Percentiles rank a stretch among this genome's conserved stretches.
phyloP scores from a whole-genome alignment of 768 basidiomycete genomes.

The Trametopsis cervina region DNA sequence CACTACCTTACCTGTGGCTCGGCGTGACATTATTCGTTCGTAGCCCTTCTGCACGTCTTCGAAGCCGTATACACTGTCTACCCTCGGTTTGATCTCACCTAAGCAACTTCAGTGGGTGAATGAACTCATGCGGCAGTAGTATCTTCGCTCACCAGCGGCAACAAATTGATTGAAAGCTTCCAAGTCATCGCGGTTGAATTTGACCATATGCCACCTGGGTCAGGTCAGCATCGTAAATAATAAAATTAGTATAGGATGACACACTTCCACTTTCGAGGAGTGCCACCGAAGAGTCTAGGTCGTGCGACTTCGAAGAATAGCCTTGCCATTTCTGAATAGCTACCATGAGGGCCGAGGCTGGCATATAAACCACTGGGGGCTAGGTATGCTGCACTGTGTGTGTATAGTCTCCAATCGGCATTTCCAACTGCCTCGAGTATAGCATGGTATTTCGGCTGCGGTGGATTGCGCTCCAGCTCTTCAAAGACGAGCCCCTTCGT shows the following conservation, averaged over 20 bases:
- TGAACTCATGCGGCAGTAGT: neutral
- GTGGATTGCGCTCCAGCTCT: slow-evolving; percentile 37
- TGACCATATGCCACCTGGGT: neutral
- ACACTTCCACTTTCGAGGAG: slow-evolving; percentile 40
- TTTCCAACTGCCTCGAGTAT: slow-evolving; percentile 55
- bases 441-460: slow-evolving; percentile 45
- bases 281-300: slow-evolving; percentile 51
- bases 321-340: slow-evolving; percentile 19
- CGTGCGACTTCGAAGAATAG: slow-evolving; percentile 19
- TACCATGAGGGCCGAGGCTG: slow-evolving; percentile 38
- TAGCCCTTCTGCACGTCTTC: slow-evolving; percentile 55
- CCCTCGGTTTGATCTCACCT: slow-evolving; percentile 45
- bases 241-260: slow-evolving; percentile 12
- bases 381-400: slow-evolving; percentile 43
- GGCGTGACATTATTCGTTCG: slow-evolving; percentile 45
- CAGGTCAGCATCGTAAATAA: neutral
- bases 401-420: slow-evolving; percentile 42
- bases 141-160: neutral
- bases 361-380: slow-evolving; percentile 46
- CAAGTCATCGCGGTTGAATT: neutral
- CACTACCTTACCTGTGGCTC: slow-evolving; percentile 64
- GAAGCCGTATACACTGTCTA: slow-evolving; percentile 56
- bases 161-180: slow-evolving; percentile 1
- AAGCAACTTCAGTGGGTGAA: neutral
- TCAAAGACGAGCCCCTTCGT: slow-evolving; percentile 41